Conservation (phyloP, 108 stramenopile species). For the Tribonema minus region DNA sequence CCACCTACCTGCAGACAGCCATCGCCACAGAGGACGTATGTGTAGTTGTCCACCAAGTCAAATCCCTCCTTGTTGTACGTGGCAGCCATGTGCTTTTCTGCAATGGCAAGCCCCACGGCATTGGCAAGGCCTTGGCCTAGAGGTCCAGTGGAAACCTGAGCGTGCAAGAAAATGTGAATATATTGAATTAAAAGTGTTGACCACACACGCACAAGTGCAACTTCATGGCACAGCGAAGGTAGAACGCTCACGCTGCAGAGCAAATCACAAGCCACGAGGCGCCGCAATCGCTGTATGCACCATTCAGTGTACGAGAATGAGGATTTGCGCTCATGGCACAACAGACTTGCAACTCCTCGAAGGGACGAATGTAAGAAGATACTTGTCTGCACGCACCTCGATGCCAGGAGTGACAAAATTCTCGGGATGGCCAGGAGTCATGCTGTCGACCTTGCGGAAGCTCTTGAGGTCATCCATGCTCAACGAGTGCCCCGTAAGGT, state of each 20-base stretch:
- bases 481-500: slow-evolving; percentile 73
- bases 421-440: slow-evolving; percentile 95
- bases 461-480: slow-evolving; percentile 76
- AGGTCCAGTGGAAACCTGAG: slow-evolving; percentile 95
- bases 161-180: too few species aligned
- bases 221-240: too few species aligned
- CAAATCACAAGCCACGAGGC: too few species aligned
- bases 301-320: too few species aligned
- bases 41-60: slow-evolving; percentile 73
- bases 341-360: too few species aligned
- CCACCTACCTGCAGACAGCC: slow-evolving; percentile 96
- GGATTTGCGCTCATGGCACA: too few species aligned
- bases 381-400: too few species aligned
- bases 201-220: too few species aligned
- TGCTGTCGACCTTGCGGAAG: slow-evolving; percentile 79
- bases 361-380: too few species aligned
- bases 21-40: slow-evolving; percentile 95
- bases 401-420: slow-evolving; percentile 84
- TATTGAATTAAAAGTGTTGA: too few species aligned
- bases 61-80: slow-evolving; percentile 68
- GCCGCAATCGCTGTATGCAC: too few species aligned
- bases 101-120: slow-evolving; percentile 92
- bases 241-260: too few species aligned
- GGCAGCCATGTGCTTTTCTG: slow-evolving; percentile 88
- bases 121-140: slow-evolving; percentile 96